Evolutionary conservation across 805 yeast species (phyloP).

Genomic region (Ogataea minuta): DNA sequence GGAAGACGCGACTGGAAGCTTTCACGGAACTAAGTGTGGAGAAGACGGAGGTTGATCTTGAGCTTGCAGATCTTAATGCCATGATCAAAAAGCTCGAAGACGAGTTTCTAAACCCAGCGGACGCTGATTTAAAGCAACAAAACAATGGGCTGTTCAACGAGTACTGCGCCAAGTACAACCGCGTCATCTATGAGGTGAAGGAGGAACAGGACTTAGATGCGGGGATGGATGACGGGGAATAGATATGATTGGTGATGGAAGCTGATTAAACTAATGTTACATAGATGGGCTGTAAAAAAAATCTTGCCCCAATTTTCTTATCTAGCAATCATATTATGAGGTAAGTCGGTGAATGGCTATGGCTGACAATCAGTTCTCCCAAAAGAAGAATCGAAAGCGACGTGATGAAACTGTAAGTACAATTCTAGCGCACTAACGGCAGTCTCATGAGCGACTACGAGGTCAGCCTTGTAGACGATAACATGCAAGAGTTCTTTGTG

Average conservation of each 20-base stretch:
- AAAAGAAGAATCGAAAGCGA: constrained; percentile 88
- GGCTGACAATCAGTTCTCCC: constrained; percentile 48
- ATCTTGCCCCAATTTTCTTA: constrained; percentile 8
- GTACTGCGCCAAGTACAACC: constrained; percentile 20
- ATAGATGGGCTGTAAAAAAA: constrained; percentile 5
- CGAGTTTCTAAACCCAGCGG: constrained; percentile 26
- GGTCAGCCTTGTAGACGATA: constrained; percentile 78
- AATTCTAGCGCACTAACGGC: constrained; percentile 8
- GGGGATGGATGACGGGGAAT: constrained; percentile 20
- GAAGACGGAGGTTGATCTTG: constrained; percentile 6
- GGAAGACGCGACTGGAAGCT: constrained; percentile 19
- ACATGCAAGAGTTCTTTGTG: constrained; percentile 83
- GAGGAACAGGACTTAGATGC: constrained; percentile 19
- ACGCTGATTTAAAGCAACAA: constrained; percentile 11
- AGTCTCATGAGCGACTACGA: constrained; percentile 89
- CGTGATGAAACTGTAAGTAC: constrained; percentile 82
- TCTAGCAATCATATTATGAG: constrained; percentile 13
- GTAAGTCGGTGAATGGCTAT: constrained; percentile 9
- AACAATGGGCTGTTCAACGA: constrained; percentile 23
- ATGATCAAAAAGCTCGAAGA: constrained; percentile 18
- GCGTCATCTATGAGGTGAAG: constrained; percentile 26
- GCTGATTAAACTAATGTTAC: constrained; percentile 13
- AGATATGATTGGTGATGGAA: constrained; percentile 10
- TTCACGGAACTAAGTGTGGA: constrained; percentile 1
- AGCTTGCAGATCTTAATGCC: constrained; percentile 13